phyloP scores from a whole-genome alignment of 768 basidiomycete genomes.

The Paxillus ammoniavirescens region DNA sequence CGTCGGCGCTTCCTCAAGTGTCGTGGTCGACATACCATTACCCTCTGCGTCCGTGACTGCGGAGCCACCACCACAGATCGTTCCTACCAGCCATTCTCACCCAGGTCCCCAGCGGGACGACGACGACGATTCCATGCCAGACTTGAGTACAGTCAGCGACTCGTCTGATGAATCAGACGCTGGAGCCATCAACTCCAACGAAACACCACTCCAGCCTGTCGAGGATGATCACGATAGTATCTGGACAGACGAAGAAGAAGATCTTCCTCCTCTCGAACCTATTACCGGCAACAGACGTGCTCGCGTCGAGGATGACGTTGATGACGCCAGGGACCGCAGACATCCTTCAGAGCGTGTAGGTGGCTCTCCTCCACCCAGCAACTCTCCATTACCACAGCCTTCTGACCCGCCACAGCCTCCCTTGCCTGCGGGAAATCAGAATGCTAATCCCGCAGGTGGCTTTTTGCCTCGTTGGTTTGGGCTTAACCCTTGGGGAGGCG shows the following conservation, averaged over 20 bases:
- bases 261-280: conserved; percentile 32
- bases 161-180: conserved; percentile 36
- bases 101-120: conserved; percentile 18
- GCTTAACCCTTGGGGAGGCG: conserved; percentile 7
- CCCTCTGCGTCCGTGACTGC: conserved; percentile 1
- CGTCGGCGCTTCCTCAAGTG: conserved; percentile 2
- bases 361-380: conserved; percentile 24
- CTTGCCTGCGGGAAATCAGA: conserved; percentile 3
- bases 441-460: conserved; percentile 4
- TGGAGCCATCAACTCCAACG: conserved; percentile 29
- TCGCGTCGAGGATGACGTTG: conserved; percentile 61
- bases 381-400: conserved; percentile 21
- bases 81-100: background rate
- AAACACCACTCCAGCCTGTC: conserved; percentile 28
- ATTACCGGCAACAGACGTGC: conserved; percentile 44
- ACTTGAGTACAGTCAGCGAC: conserved; percentile 37
- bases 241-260: conserved; percentile 31
- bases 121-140: conserved; percentile 42
- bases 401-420: conserved; percentile 20
- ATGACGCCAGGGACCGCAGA: conserved; percentile 58
- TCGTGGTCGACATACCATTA: background rate
- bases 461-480: conserved; percentile 29
- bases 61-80: conserved; percentile 1
- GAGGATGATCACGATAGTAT: conserved; percentile 30
- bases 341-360: conserved; percentile 60